Evolutionary conservation across 2,329 filamentous ascomycete species (phyloP).

Genomic region (Cladosporium sp.): DNA sequence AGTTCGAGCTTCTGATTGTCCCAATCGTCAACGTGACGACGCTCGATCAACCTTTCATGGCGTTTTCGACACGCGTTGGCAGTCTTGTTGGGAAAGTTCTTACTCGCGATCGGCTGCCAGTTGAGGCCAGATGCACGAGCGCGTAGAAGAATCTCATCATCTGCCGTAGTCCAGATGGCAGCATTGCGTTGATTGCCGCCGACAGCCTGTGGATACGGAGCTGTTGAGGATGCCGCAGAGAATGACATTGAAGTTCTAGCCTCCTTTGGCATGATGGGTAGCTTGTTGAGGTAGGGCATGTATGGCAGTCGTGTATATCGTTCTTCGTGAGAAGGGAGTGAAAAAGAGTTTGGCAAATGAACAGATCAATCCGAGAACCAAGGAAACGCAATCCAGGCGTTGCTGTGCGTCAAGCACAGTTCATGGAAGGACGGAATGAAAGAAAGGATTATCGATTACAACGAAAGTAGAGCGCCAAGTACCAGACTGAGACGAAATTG

Average conservation of each 20-base stretch:
- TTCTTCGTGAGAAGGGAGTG: conserved; percentile 1
- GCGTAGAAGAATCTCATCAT: conserved; percentile 67
- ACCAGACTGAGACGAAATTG: conserved; percentile 27
- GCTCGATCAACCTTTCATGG: conserved; percentile 78
- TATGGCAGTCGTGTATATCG: conserved; percentile 16
- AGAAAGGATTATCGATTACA: conserved; percentile 9
- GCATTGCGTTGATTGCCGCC: conserved; percentile 35
- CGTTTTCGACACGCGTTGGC: conserved; percentile 84
- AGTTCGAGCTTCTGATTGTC: conserved; percentile 69
- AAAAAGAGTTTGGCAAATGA: conserved; percentile 1
- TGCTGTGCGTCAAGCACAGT: conserved; percentile 23
- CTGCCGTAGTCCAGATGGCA: conserved; percentile 61
- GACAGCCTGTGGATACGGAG: conserved; percentile 30
- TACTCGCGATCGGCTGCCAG: conserved; percentile 74
- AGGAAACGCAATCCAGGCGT: conserved; percentile 5
- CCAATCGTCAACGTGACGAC: conserved; percentile 69
- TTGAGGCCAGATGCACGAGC: conserved; percentile 72
- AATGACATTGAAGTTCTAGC: conserved; percentile 26
- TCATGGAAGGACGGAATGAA: conserved; percentile 2
- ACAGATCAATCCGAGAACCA: background rate
- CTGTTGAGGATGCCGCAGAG: conserved; percentile 28
- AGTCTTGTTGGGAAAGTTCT: conserved; percentile 70
- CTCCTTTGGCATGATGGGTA: conserved; percentile 43
- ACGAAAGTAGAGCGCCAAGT: conserved; percentile 24
- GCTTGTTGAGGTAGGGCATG: conserved; percentile 23